Evolutionary conservation across 2,329 filamentous ascomycete species (phyloP).

Genomic region (Penicillium sclerotiorum): DNA sequence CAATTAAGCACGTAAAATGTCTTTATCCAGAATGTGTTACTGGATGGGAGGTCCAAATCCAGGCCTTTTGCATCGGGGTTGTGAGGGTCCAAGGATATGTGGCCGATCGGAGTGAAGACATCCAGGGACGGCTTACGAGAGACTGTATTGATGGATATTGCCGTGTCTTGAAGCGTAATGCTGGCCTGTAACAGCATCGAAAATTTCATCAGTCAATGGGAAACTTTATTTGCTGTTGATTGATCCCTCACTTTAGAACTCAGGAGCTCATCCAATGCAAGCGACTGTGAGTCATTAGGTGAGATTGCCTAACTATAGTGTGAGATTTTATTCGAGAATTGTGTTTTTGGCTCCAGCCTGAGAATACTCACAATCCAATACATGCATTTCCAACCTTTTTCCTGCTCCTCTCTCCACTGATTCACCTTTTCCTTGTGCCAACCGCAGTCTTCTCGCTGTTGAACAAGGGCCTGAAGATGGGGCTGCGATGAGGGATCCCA

Average conservation of each 20-base stretch:
- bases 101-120: slow-evolving; percentile 21
- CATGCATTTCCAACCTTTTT: slow-evolving; percentile 21
- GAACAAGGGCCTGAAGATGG: slow-evolving; percentile 15
- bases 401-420: slow-evolving; percentile 18
- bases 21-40: slow-evolving; percentile 24
- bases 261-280: neutral
- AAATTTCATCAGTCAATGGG: neutral
- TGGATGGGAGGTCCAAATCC: slow-evolving; percentile 11
- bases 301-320: slow-evolving; percentile 1
- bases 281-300: slow-evolving; percentile 10
- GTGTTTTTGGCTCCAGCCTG: neutral
- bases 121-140: slow-evolving; percentile 12
- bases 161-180: slow-evolving; percentile 18
- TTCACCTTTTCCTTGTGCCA: slow-evolving; percentile 23
- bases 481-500: slow-evolving; percentile 20
- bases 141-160: slow-evolving; percentile 17
- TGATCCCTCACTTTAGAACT: neutral
- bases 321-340: neutral
- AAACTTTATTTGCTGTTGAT: accelerated
- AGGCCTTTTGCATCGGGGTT: slow-evolving; percentile 15
- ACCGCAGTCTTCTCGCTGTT: slow-evolving; percentile 22
- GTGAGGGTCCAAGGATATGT: slow-evolving; percentile 23
- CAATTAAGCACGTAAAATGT: slow-evolving; percentile 17
- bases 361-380: slow-evolving; percentile 25
- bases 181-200: neutral